These are phyloP conservation scores for Phytopythium boreale DNA, from an alignment of 352 stramenopile genomes.

Conservation along the genomic window DNA sequence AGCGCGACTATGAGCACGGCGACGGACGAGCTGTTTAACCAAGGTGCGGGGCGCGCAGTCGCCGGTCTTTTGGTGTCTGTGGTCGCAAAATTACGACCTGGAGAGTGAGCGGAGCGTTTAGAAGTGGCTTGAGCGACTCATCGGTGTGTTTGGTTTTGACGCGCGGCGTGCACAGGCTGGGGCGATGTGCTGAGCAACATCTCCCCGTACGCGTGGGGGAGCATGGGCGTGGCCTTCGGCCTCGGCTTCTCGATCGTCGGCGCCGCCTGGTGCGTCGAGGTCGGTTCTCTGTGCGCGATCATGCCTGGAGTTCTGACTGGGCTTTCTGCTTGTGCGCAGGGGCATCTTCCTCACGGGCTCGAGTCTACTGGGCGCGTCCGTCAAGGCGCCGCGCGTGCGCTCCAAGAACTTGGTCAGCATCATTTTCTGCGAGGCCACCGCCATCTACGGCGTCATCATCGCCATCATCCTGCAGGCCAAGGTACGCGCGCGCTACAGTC, in stretches of 20 bases:
- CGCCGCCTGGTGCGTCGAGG: constrained; percentile 86
- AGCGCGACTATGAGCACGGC: constrained; percentile 62
- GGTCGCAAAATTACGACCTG: background rate
- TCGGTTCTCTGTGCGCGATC: constrained; percentile 1
- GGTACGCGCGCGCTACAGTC: constrained; percentile 27
- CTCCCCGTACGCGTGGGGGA: constrained; percentile 97
- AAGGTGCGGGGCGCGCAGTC: constrained; percentile 39
- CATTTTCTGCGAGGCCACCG: constrained; percentile 99
- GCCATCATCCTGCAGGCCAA: constrained; percentile 99
- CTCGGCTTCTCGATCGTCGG: constrained; percentile 97
- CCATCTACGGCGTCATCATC: constrained; percentile 99
- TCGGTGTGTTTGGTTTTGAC: background rate
- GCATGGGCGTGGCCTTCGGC: constrained; percentile 96
- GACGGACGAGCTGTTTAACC: constrained; percentile 84
- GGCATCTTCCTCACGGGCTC: constrained; percentile 93
- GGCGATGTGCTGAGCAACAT: constrained; percentile 97
- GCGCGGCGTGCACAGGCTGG: constrained; percentile 50
- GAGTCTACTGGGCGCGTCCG: constrained; percentile 95
- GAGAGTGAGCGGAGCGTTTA: constrained; percentile 1
- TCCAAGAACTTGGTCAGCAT: constrained; percentile 99
- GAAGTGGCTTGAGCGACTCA: background rate
- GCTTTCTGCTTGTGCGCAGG: constrained; percentile 26
- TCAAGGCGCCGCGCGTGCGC: constrained; percentile 98
- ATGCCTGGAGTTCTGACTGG: background rate
- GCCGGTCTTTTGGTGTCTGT: background rate